These are phyloP conservation scores for Dunaliella salina DNA, from an alignment of 163 green algal species.

Conservation along the genomic window DNA sequence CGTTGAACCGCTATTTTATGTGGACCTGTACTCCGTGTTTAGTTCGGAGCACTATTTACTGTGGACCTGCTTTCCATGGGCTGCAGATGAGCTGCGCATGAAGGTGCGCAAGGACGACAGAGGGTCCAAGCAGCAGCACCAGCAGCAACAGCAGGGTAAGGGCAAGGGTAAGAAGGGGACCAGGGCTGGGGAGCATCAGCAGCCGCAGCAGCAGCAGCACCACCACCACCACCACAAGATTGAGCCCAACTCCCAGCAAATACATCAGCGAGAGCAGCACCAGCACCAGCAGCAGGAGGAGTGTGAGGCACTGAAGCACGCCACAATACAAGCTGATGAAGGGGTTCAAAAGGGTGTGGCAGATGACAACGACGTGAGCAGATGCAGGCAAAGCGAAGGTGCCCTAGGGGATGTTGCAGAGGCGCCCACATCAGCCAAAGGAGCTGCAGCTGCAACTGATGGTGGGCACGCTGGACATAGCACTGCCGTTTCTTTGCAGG, in stretches of 20 bases:
- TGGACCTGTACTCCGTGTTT: too few relatives aligned
- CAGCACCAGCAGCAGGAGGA: constrained; percentile 11
- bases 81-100: constrained; percentile 12
- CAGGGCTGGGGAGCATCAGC: neutral
- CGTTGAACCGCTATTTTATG: too few relatives aligned
- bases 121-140: constrained; percentile 11
- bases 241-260: too few relatives aligned
- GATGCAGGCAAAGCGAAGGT: too few relatives aligned
- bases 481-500: neutral
- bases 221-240: too few relatives aligned
- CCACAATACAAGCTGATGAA: too few relatives aligned
- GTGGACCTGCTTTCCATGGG: too few relatives aligned
- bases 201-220: constrained; percentile 11
- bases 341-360: too few relatives aligned
- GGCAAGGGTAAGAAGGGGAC: neutral
- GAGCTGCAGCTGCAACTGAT: constrained; percentile 9
- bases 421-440: neutral
- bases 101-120: neutral
- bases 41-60: too few relatives aligned
- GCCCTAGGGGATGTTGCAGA: neutral
- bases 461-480: neutral
- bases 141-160: constrained; percentile 12
- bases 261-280: too few relatives aligned
- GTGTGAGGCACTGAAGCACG: too few relatives aligned
- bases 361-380: too few relatives aligned